A percentile compares a stretch with the other conserved stretches of the same genome.
Evolutionary conservation across 2,329 filamentous ascomycete genomes (phyloP).

Genomic region (Hirsutella rhossiliensis): DNA sequence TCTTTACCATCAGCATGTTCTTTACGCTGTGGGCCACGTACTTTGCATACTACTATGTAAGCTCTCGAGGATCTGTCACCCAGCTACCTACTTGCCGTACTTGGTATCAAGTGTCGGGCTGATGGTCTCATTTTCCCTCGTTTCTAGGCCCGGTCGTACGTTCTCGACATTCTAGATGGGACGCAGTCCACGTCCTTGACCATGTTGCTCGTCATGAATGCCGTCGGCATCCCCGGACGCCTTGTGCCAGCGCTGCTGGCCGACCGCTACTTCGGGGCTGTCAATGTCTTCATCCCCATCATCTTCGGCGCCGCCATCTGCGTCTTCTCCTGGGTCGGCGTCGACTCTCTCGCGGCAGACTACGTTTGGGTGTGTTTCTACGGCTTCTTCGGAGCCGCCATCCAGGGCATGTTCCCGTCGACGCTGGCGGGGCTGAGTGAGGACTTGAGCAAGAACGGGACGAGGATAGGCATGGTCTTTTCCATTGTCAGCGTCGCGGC

Average conservation of each 20-base stretch:
- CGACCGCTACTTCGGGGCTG: slow-evolving; percentile 38
- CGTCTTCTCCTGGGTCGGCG: slow-evolving; percentile 41
- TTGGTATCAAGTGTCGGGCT: too few species aligned
- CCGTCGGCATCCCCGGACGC: slow-evolving; percentile 41
- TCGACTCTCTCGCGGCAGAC: slow-evolving; percentile 18
- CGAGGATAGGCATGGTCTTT: slow-evolving; percentile 48
- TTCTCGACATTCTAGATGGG: slow-evolving; percentile 29
- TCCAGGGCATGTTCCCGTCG: slow-evolving; percentile 56
- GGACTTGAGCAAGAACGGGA: slow-evolving; percentile 40
- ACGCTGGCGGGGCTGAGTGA: slow-evolving; percentile 30
- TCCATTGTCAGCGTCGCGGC: slow-evolving; percentile 42
- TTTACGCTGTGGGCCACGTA: slow-evolving; percentile 36
- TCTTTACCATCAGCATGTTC: slow-evolving; percentile 22
- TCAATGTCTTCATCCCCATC: slow-evolving; percentile 42
- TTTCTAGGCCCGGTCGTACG: slow-evolving; percentile 24
- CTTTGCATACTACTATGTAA: slow-evolving; percentile 34
- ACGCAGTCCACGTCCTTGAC: slow-evolving; percentile 39
- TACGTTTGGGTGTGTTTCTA: slow-evolving; percentile 53
- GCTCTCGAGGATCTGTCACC: slow-evolving; percentile 2
- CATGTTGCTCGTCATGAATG: slow-evolving; percentile 48
- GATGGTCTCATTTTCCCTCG: too few species aligned
- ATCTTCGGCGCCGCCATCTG: slow-evolving; percentile 32
- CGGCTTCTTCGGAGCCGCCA: slow-evolving; percentile 49
- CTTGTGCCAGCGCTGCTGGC: slow-evolving; percentile 42
- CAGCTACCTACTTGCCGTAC: too few species aligned